Conservation (phyloP, 2,329 filamentous ascomycete species). For the Fusarium sp. region DNA sequence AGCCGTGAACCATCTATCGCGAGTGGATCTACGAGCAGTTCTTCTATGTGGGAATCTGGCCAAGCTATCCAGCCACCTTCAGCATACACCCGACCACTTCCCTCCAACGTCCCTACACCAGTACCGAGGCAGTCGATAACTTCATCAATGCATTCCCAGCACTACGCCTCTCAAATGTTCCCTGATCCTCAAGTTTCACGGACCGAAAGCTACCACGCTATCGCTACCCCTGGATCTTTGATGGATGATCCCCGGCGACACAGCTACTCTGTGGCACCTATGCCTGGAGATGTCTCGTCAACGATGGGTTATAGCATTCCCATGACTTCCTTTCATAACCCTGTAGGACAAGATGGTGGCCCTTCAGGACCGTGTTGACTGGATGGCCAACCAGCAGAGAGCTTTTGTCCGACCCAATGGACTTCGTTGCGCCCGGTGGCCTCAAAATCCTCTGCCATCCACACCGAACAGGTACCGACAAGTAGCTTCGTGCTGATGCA, state of each 20-base stretch:
- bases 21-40: slow-evolving; percentile 45
- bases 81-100: slow-evolving; percentile 41
- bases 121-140: slow-evolving; percentile 35
- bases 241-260: slow-evolving; percentile 39
- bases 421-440: background rate
- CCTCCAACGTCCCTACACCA: slow-evolving; percentile 32
- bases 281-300: slow-evolving; percentile 33
- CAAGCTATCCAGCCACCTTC: slow-evolving; percentile 37
- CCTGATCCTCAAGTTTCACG: slow-evolving; percentile 30
- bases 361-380: slow-evolving; percentile 37
- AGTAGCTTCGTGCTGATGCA: background rate
- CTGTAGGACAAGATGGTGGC: slow-evolving; percentile 27
- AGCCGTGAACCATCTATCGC: slow-evolving; percentile 46
- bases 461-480: background rate
- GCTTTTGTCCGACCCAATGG: slow-evolving; percentile 4
- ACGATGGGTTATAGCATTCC: slow-evolving; percentile 38
- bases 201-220: slow-evolving; percentile 31
- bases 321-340: slow-evolving; percentile 37
- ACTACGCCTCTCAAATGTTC: slow-evolving; percentile 35
- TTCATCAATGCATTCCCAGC: slow-evolving; percentile 35
- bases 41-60: slow-evolving; percentile 46
- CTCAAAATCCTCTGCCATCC: background rate
- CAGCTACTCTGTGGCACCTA: slow-evolving; percentile 34
- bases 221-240: slow-evolving; percentile 33
- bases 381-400: slow-evolving; percentile 2